Evolutionary conservation across 2,329 filamentous ascomycete species (phyloP), one percentile per base, ranked within the genome.

Genomic region (Trichophyton rubrum): DNA sequence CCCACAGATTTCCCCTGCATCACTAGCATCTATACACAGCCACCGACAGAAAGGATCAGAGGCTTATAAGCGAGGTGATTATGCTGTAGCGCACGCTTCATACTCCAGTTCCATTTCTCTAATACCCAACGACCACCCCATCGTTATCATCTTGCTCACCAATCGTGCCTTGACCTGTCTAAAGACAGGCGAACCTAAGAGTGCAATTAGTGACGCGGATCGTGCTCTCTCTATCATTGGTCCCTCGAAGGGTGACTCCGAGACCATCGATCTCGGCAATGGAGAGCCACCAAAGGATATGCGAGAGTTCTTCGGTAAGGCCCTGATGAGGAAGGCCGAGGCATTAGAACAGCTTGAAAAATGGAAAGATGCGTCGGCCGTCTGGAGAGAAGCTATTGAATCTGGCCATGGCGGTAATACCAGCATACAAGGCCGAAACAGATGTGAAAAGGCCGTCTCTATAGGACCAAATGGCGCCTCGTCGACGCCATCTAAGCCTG

Each of bases 21-120:
- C 86, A 0, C 78, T 96, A 17, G 82, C 86, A 64, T 83, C 83
- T 3, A 96, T 90, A 8, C 86, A 87, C n/a, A 81, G 83, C 55
- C 84, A 93, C 67, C 87, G 93, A 13, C 80, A 86, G 56, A 85
- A 86, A 64, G 93, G 92, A 17, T 89, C 90, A 8, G 86, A 88
- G 59, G 88, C 95, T 65, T 97, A 96, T 77, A 97, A 96, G 74
- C 85, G 89, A 40, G 93, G 93, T 38, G 93, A 99, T 72, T 99
- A 90, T 72, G 87, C 89, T 17, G 82, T 88, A 8, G 93, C 93
- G 0, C 90, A 96, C 68, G 80, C 84, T 20, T 86, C 87, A 0
- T 99, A 97, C 72, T 85, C 88, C 0, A 82, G 83, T 33, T 90
- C 93, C 1, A 78, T 99, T 2, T 77, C 81, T 0, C 82, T 84